These are phyloP conservation scores for Metschnikowia rubicola DNA, from an alignment of 805 yeast genomes.

Conservation along the genomic window DNA sequence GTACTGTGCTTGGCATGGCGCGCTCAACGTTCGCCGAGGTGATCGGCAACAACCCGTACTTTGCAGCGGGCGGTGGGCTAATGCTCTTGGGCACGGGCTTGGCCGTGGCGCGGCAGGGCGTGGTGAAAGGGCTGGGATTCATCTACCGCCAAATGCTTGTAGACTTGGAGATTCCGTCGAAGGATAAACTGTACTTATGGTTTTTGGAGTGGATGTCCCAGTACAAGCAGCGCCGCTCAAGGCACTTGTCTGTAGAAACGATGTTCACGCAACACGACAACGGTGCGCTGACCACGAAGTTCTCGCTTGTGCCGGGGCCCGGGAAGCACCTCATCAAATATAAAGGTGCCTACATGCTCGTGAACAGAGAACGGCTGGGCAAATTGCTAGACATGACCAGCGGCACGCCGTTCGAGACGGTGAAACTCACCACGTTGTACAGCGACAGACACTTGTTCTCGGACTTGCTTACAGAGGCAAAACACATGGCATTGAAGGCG, in stretches of 20 bases:
- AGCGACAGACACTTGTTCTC: conserved; percentile 70
- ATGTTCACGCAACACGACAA: conserved; percentile 84
- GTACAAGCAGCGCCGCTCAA: conserved; percentile 66
- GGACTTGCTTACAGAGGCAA: conserved; percentile 78
- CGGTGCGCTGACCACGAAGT: conserved; percentile 83
- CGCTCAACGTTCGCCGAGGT: conserved; percentile 47
- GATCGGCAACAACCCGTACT: conserved; percentile 79
- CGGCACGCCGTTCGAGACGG: conserved; percentile 95
- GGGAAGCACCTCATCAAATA: conserved; percentile 88
- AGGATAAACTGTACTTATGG: conserved; percentile 93
- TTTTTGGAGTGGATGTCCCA: conserved; percentile 94
- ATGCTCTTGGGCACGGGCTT: conserved; percentile 92
- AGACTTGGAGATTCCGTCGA: conserved; percentile 88
- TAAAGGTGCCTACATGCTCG: conserved; percentile 82
- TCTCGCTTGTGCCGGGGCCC: conserved; percentile 94
- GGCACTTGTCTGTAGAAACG: conserved; percentile 90
- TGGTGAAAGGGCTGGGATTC: conserved; percentile 59
- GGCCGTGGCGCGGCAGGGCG: conserved; percentile 71
- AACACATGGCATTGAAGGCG: conserved; percentile 70
- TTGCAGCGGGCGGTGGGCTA: conserved; percentile 97
- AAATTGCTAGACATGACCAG: conserved; percentile 82
- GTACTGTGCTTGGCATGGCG: conserved; percentile 33
- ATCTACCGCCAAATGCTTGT: conserved; percentile 81
- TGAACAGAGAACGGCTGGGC: conserved; percentile 87
- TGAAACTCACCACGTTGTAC: conserved; percentile 86